A percentile compares a stretch with the other conserved stretches of the same genome.
These are phyloP conservation scores for Cucumis hystrix DNA, from an alignment of 306 rosid species.

Conservation along the genomic window DNA sequence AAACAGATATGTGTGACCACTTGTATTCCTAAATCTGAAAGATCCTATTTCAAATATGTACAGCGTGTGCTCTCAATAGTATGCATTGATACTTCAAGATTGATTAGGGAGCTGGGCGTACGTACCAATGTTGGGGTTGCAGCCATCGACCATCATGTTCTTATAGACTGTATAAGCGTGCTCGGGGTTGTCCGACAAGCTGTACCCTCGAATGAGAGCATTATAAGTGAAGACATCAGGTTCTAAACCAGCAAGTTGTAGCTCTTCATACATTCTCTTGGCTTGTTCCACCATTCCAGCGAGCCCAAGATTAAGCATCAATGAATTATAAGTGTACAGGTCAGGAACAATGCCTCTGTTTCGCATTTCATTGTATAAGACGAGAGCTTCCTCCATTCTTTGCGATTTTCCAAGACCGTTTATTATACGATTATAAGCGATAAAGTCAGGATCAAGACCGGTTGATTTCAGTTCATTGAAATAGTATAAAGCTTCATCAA, in stretches of 20 bases:
- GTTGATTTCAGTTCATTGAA: conserved; percentile 70
- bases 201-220: conserved; percentile 81
- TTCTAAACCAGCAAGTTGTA: conserved; percentile 58
- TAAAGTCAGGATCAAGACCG: conserved; percentile 65
- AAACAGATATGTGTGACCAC: not conserved
- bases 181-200: conserved; percentile 54
- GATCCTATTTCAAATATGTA: not conserved
- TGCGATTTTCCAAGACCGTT: conserved; percentile 68
- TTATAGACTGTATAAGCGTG: conserved; percentile 62
- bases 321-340: conserved; percentile 69
- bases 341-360: conserved; percentile 55
- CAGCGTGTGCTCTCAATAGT: not conserved
- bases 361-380: conserved; percentile 65
- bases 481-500: conserved; percentile 62
- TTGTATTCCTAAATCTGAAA: not conserved
- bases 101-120: conserved; percentile 80
- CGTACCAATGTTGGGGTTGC: conserved; percentile 63
- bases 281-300: conserved; percentile 81
- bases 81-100: not conserved
- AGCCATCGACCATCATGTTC: conserved; percentile 90
- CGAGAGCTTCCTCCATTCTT: conserved; percentile 60
- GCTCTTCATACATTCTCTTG: conserved; percentile 56
- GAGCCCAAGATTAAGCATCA: conserved; percentile 66
- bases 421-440: conserved; percentile 64
- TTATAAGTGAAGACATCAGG: conserved; percentile 88